Evolutionary conservation across 129 eudicot genomes (phyloP), one percentile per base, ranked within the genome.

Genomic region (Calendula officinalis): DNA sequence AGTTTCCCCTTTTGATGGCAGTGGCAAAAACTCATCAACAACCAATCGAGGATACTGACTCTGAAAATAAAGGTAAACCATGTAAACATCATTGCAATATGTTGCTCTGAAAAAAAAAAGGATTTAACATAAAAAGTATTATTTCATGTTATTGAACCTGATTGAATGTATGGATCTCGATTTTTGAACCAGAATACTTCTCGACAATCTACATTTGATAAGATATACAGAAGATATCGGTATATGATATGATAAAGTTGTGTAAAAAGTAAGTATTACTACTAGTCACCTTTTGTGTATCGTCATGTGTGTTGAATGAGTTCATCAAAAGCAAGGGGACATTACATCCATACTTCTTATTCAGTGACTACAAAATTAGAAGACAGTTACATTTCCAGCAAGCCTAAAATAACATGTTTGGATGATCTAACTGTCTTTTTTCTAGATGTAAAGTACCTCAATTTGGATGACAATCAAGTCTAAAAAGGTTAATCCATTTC

Each of bases 301-400:
- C 99, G 49, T 94, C 99, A 81, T 94, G 97, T 7, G 99, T 94
- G 84, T 94, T 94, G 84, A 94, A 94, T 46, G 99, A 94, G 84
- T 94, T 94, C 99, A 94, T 88, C 43, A 92, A 73, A 74, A 88
- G 87, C 68, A 88, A 83, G 17, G 99, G 99, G 45, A 94, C 99
- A 64, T 60, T 88, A 89, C 99, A 94, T 13, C 99, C 99, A 61
- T 94, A 88, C 69, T 81, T 94, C 59, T 75, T 60, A 58, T 94
- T 94, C 49, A 94, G 97, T 40, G 83, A 66, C 99, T 94, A 61
- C 68, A 69, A 36, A 80, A 32, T 38, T 71, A 56, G 14, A 17
- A 39, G 13, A 69, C 42, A 35, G 22, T 63, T 76, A 63, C 48
- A 67, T 37, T 56, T 50, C 53, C 49, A 27, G 38, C n/a, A 64